Evolutionary conservation across 2,329 filamentous ascomycete species (phyloP).

Genomic region (Fusarium decemcellulare): DNA sequence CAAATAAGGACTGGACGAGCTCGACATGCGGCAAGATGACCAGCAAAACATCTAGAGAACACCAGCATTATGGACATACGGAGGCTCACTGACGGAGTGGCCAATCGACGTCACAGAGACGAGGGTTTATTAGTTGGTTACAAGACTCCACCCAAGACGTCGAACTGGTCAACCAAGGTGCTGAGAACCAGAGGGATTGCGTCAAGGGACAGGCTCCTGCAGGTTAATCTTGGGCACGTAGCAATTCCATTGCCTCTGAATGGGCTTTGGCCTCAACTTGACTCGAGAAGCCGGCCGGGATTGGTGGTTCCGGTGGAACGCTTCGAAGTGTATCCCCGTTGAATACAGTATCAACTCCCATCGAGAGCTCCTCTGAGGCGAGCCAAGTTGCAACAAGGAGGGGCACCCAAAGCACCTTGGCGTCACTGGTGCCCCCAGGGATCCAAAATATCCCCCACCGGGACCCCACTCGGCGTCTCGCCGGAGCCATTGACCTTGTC

Average conservation of each 20-base stretch:
- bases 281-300: slow-evolving; percentile 16
- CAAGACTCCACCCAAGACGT: slow-evolving; percentile 23
- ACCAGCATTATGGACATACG: slow-evolving; percentile 9
- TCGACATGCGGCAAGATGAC: slow-evolving; percentile 16
- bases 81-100: slow-evolving; percentile 24
- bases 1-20: slow-evolving; percentile 8
- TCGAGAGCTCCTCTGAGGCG: slow-evolving; percentile 26
- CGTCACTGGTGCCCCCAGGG: slow-evolving; percentile 35
- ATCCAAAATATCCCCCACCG: slow-evolving; percentile 37
- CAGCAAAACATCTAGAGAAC: slow-evolving; percentile 4
- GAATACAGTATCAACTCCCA: background rate
- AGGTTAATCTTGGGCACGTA: slow-evolving; percentile 21
- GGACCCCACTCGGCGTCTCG: slow-evolving; percentile 45
- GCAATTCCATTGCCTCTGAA: slow-evolving; percentile 26
- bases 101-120: slow-evolving; percentile 43
- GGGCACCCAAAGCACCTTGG: slow-evolving; percentile 32
- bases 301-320: background rate
- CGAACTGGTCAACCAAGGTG: slow-evolving; percentile 23
- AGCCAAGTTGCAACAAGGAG: slow-evolving; percentile 32
- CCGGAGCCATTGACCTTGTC: slow-evolving; percentile 40
- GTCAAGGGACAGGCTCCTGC: slow-evolving; percentile 2
- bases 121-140: slow-evolving; percentile 15
- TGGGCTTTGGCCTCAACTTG: slow-evolving; percentile 8
- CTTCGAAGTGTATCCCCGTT: background rate
- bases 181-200: slow-evolving; percentile 18